These are phyloP conservation scores for Populus nigra DNA, from an alignment of 345 rosid genomes.

Conservation along the genomic window DNA sequence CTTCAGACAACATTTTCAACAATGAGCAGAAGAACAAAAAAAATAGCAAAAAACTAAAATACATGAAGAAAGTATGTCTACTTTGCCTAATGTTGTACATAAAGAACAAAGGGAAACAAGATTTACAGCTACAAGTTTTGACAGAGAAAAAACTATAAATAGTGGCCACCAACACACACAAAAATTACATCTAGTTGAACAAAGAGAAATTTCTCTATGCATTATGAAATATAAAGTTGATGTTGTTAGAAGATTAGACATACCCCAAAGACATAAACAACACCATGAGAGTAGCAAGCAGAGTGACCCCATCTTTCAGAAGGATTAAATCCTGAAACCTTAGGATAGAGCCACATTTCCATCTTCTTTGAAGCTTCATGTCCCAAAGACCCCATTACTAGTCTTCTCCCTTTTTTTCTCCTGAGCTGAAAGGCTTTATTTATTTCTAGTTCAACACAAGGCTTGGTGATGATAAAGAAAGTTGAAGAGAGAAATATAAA, in stretches of 20 bases:
- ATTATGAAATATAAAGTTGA: not conserved
- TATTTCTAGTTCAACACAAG: slow-evolving; percentile 10
- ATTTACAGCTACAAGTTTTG: too few species aligned
- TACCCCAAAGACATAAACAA: slow-evolving; percentile 71
- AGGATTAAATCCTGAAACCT: slow-evolving; percentile 53
- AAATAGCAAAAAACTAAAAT: slow-evolving; percentile 19
- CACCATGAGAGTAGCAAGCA: slow-evolving; percentile 60
- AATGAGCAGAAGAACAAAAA: slow-evolving; percentile 15
- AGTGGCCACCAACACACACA: too few species aligned
- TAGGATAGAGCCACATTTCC: slow-evolving; percentile 76
- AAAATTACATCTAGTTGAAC: not conserved
- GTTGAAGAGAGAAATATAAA: slow-evolving; percentile 6
- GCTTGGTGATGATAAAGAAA: slow-evolving; percentile 31
- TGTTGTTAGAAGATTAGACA: not conserved
- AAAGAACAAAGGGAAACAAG: not conserved
- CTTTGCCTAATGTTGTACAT: slow-evolving; percentile 18
- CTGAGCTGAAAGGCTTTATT: not conserved
- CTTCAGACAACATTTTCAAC: slow-evolving; percentile 12
- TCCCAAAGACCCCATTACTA: slow-evolving; percentile 45
- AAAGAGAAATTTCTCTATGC: not conserved
- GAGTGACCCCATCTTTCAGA: slow-evolving; percentile 85
- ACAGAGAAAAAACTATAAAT: too few species aligned
- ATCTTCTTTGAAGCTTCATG: slow-evolving; percentile 41
- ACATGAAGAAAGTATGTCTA: slow-evolving; percentile 22
- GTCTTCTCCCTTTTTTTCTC: not conserved